These are phyloP conservation scores for Calonectria pteridis DNA, from an alignment of 2,329 filamentous ascomycete species.

Conservation along the genomic window DNA sequence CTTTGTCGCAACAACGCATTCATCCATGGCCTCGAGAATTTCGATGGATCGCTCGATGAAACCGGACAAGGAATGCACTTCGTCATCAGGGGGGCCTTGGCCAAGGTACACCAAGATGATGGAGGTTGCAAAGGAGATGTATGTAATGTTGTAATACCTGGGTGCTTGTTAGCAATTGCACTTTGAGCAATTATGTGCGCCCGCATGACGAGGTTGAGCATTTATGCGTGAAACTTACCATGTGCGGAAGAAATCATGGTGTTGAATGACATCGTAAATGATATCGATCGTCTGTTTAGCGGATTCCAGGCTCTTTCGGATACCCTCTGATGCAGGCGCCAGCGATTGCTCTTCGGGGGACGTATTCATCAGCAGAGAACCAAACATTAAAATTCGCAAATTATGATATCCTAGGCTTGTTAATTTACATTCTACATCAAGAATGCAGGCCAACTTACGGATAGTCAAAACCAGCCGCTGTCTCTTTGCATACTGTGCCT, in stretches of 20 bases:
- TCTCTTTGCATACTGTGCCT: slow-evolving; percentile 22
- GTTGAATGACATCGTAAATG: slow-evolving; percentile 20
- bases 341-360: slow-evolving; percentile 1
- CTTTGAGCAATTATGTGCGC: too few species aligned
- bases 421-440: not conserved
- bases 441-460: not conserved
- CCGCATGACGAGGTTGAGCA: not conserved
- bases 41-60: slow-evolving; percentile 21
- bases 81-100: slow-evolving; percentile 10
- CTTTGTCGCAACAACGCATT: slow-evolving; percentile 21
- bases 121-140: slow-evolving; percentile 21
- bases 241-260: slow-evolving; percentile 24
- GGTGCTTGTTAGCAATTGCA: not conserved
- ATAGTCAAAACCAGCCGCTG: slow-evolving; percentile 24
- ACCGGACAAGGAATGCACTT: slow-evolving; percentile 11
- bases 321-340: slow-evolving; percentile 6
- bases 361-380: slow-evolving; percentile 19
- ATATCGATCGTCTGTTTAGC: slow-evolving; percentile 26
- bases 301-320: slow-evolving; percentile 20
- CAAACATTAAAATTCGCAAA: slow-evolving; percentile 25
- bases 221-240: not conserved
- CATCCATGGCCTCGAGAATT: slow-evolving; percentile 27
- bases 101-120: slow-evolving; percentile 21
- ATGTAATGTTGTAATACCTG: slow-evolving; percentile 29
- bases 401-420: slow-evolving; percentile 22